Evolutionary conservation across 2,329 filamentous ascomycete genomes (phyloP).

Genomic region (Colletotrichum camelliae): DNA sequence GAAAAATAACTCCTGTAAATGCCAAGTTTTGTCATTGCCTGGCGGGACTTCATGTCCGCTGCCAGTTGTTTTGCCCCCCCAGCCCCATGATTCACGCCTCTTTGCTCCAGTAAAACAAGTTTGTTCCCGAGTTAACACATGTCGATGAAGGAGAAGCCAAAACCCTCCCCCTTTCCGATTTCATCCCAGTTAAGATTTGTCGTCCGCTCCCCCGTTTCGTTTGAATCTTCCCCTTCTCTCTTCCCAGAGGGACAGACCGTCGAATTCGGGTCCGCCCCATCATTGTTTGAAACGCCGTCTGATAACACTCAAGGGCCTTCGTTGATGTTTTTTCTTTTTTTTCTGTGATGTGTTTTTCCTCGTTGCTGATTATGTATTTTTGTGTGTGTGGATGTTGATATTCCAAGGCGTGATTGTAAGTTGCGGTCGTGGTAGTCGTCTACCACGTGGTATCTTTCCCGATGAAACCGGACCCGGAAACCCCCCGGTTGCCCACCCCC

Average conservation of each 20-base stretch:
- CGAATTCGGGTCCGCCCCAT: neutral
- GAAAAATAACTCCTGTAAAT: slow-evolving; percentile 18
- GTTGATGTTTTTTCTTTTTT: neutral
- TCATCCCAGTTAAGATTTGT: neutral
- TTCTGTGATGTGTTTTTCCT: neutral
- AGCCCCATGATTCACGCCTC: slow-evolving; percentile 13
- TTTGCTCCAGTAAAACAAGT: slow-evolving; percentile 5
- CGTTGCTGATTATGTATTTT: slow-evolving; percentile 9
- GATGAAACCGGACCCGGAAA: slow-evolving; percentile 7
- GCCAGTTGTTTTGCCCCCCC: slow-evolving; percentile 4
- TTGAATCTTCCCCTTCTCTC: neutral
- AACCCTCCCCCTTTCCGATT: neutral
- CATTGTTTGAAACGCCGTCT: slow-evolving; percentile 1
- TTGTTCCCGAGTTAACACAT: neutral
- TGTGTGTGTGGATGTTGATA: neutral
- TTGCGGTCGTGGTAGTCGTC: neutral
- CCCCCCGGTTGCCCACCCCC: neutral
- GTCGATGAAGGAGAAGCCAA: neutral
- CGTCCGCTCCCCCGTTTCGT: neutral
- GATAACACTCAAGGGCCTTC: neutral
- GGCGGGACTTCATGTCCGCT: neutral
- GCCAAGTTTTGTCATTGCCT: slow-evolving; percentile 19
- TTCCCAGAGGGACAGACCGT: neutral
- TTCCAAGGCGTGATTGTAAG: slow-evolving; percentile 6
- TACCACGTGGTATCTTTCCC: slow-evolving; percentile 16